Conservation (phyloP, 768 basidiomycete species). For the Lactifluus pinguis region DNA sequence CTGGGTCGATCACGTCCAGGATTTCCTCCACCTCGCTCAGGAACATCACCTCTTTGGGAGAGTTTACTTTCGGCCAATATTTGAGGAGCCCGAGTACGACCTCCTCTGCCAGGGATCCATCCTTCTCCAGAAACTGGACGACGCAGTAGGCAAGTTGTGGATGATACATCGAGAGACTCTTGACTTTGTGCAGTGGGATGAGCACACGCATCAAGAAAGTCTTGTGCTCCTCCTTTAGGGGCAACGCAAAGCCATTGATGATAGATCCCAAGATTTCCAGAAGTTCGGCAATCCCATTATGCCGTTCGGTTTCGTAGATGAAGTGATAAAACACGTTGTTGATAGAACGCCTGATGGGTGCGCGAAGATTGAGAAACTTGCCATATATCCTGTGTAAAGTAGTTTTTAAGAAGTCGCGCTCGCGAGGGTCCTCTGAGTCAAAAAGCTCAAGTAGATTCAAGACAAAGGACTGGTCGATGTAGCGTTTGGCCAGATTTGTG, state of each 20-base stretch:
- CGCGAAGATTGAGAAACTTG: conserved; percentile 97
- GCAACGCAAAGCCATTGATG: conserved; percentile 97
- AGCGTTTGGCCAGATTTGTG: conserved; percentile 94
- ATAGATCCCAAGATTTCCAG: conserved; percentile 98
- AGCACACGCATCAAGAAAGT: conserved; percentile 90
- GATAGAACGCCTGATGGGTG: conserved; percentile 97
- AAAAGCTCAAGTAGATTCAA: conserved; percentile 95
- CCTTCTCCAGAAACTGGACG: conserved; percentile 98
- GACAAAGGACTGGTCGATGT: conserved; percentile 94
- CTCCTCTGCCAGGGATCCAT: conserved; percentile 83
- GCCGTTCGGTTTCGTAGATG: conserved; percentile 96
- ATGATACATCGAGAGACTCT: conserved; percentile 94
- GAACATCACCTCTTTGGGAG: conserved; percentile 99
- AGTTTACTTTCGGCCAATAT: conserved; percentile 99
- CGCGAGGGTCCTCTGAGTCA: conserved; percentile 96
- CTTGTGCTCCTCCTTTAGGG: conserved; percentile 99
- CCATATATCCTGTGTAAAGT: conserved; percentile 98
- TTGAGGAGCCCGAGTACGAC: conserved; percentile 94
- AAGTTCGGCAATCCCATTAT: conserved; percentile 98
- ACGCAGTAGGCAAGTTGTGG: conserved; percentile 99
- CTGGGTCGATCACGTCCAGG: conserved; percentile 93
- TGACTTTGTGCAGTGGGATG: conserved; percentile 95
- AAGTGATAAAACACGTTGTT: conserved; percentile 99
- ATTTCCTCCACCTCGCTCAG: conserved; percentile 99
- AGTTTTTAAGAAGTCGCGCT: conserved; percentile 98